A percentile compares a stretch with the other conserved stretches of the same genome.
phyloP scores from a whole-genome alignment of 2,329 filamentous ascomycete genomes.

The Diaporthe citri region DNA sequence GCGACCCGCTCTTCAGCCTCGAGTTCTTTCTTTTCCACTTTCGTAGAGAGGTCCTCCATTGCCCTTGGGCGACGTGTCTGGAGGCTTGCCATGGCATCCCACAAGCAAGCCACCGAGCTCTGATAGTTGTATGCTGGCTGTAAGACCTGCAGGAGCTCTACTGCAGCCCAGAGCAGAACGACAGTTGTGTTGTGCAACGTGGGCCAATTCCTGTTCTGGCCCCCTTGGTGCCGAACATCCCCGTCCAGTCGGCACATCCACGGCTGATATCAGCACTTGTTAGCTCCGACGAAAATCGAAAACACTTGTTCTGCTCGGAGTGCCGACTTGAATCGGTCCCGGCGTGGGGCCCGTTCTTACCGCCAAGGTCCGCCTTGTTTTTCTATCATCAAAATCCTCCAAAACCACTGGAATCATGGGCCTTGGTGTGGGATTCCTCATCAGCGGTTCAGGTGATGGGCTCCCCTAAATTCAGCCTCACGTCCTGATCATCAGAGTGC shows the following conservation, averaged over 20 bases:
- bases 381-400: neutral
- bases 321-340: conserved; percentile 29
- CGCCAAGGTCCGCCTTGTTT: conserved; percentile 25
- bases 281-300: conserved; percentile 26
- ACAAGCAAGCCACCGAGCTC: conserved; percentile 5
- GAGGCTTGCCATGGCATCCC: conserved; percentile 7
- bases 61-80: conserved; percentile 2
- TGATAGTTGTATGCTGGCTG: conserved; percentile 13
- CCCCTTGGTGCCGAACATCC: neutral
- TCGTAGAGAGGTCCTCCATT: neutral
- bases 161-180: conserved; percentile 30
- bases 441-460: neutral
- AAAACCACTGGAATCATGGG: conserved; percentile 3
- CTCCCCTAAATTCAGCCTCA: conserved; percentile 17
- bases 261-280: conserved; percentile 38
- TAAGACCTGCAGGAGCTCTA: conserved; percentile 23
- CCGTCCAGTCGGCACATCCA: conserved; percentile 19
- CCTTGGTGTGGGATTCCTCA: neutral
- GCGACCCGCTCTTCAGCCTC: neutral
- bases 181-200: conserved; percentile 11
- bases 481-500: conserved; percentile 1
- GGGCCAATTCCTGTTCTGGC: conserved; percentile 3
- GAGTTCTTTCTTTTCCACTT: neutral
- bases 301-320: conserved; percentile 29
- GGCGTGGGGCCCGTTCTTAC: neutral